Percentiles rank a stretch among this genome's conserved stretches.
These are phyloP conservation scores for Pythium scleroteichum DNA, from an alignment of 352 stramenopile species.

Conservation along the genomic window DNA sequence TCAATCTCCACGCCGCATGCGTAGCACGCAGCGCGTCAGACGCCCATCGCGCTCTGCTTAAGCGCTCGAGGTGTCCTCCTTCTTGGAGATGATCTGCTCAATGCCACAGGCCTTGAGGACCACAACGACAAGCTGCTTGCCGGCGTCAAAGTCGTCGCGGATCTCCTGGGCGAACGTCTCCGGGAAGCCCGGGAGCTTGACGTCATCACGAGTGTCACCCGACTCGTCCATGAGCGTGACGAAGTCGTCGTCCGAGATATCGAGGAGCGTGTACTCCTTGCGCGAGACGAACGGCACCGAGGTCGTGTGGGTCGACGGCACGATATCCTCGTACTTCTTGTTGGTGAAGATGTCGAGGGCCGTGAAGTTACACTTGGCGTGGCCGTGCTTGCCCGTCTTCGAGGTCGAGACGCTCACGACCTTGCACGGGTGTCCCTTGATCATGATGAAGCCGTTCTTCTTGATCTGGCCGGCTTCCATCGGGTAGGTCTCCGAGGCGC, in stretches of 20 bases:
- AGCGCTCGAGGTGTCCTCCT: conserved; percentile 81
- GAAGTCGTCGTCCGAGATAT: conserved; percentile 98
- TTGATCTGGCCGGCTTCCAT: conserved; percentile 99
- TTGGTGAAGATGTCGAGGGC: conserved; percentile 99
- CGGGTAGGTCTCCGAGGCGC: conserved; percentile 97
- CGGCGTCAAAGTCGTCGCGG: conserved; percentile 94
- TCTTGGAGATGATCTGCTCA: conserved; percentile 98
- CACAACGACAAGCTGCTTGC: conserved; percentile 96
- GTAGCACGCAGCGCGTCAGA: conserved; percentile 3
- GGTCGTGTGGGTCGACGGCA: conserved; percentile 98
- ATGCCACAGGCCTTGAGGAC: conserved; percentile 97
- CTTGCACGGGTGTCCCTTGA: conserved; percentile 99
- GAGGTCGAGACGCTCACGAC: conserved; percentile 97
- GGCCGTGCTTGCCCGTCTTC: conserved; percentile 99
- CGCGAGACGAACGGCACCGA: conserved; percentile 97
- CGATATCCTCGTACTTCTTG: conserved; percentile 99
- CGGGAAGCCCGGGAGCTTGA: conserved; percentile 96
- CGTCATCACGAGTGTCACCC: conserved; percentile 97
- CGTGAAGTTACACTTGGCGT: conserved; percentile 99
- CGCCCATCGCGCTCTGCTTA: conserved; percentile 31
- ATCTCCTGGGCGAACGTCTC: conserved; percentile 97
- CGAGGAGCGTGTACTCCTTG: conserved; percentile 97
- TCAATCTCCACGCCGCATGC: conserved; percentile 12
- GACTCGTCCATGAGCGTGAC: conserved; percentile 98
- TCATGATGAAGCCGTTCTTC: conserved; percentile 99